Base-by-base conservation (phyloP, 371 early-diverging fungal species). In the Polyrhizophydium stewartii region DNA sequence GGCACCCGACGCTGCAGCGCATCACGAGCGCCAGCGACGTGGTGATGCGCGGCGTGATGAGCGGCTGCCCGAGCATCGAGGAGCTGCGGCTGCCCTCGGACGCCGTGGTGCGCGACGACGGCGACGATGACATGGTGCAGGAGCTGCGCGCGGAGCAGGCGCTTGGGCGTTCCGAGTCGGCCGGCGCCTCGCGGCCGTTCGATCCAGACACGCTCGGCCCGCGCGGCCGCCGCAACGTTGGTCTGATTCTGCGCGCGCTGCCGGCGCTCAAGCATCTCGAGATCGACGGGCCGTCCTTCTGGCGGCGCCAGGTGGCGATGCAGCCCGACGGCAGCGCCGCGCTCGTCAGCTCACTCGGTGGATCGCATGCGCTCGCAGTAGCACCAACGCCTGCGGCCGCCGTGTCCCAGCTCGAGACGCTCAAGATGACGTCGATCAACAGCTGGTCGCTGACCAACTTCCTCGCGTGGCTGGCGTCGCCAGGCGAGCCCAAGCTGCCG, bases 251-350 rank as follows among this genome's bases (percentile, higher is more conserved):
- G 13, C 32, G 32, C 32, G 27, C 53, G 10, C 3, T 53, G 25
- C 53, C 53, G 19, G 5, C 19, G 3, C 25, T 53, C 3, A 6
- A n/a, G 10, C 30, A 25, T 25, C 25, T 53, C n/a, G 32, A 25
- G 13, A n/a, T 53, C 27, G 53, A 53, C 53, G 32, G 32, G 9
- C 53, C 53, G 6, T 30, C 53, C 24, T 53, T 53, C 32, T 53
- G 53, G 53, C 53, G 53, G 6, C 53, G 53, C n/a, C 13, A 53
- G 30, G 30, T 27, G 3, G 49, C 16, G 49, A 3, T 10, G 22
- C 25, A 22, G 7, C 3, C 16, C 16, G 25, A 16, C 25, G 25
- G 49, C 22, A 16, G 9, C 3, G 5, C 6, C 5, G 30, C 30
- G 3, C n/a, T 31, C 9, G 3, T 16, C 35, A 50, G 51, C 31